These are phyloP conservation scores for Taxillus chinensis DNA, from an alignment of 164 flowering plant species.

Conservation along the genomic window DNA sequence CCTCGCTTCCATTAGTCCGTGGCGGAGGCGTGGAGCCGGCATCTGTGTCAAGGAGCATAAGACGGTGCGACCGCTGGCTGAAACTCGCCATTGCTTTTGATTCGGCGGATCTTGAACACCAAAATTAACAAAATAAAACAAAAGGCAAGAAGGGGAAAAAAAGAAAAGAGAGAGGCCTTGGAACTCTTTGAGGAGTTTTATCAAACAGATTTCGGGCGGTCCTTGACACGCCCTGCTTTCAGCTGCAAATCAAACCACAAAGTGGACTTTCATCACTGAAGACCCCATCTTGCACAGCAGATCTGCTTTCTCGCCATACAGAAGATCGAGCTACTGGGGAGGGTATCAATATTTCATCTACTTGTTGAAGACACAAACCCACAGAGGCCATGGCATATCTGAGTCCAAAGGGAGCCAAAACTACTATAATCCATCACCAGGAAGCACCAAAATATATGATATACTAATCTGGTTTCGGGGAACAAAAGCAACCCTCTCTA, in stretches of 20 bases:
- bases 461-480: no score
- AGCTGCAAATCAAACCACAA: background rate
- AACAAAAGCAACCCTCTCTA: no score
- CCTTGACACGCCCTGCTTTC: background rate
- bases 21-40: background rate
- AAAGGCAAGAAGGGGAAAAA: no score
- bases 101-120: background rate
- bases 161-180: background rate
- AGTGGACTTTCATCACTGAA: background rate
- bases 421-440: no score
- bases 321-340: no score
- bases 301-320: no score
- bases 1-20: constrained; percentile 6
- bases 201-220: background rate
- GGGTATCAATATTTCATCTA: no score
- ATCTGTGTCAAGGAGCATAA: constrained; percentile 8
- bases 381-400: no score
- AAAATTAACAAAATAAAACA: background rate
- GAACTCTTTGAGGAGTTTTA: background rate
- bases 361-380: no score
- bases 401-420: no score
- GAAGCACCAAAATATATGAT: no score
- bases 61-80: constrained; percentile 8
- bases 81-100: background rate
- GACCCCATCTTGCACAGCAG: no score